Evolutionary conservation across 2,329 filamentous ascomycete genomes (phyloP), one percentile per base, ranked within the genome.

Genomic region (Raffaelea deltoideospora): DNA sequence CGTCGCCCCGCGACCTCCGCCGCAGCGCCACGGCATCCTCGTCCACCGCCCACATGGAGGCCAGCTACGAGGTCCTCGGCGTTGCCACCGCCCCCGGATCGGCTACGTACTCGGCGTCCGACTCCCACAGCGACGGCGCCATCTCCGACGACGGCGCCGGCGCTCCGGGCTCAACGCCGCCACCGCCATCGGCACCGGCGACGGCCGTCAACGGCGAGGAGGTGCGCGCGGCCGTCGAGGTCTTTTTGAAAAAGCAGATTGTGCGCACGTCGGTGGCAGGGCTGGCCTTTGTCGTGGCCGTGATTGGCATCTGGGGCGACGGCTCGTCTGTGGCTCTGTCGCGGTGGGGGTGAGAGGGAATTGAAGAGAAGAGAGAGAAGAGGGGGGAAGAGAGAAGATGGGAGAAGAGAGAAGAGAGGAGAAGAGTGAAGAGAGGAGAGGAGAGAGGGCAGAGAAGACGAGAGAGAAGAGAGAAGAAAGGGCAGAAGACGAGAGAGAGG

Each of bases 251-350:
- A 50, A 65, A 63, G 45, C 69, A 75, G 48, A 44, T 69, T 23
- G 59, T 69, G 10, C 64, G 70, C 51, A 69, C 69, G 9, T 61
- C 56, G 6, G 47, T 77, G 22, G 61, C 69, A 3, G 67, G 67
- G 4, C 39, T 72, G 31, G 73, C 65, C 4, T 78, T 79, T 53
- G 53, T 63, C 37, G 66, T 79, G 60, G 67, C 73, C 17, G 62
- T 79, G 15, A 56, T 79, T 26, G 75, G 75, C 14, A 69, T 79
- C 48, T 79, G 75, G 74, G 75, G 74, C 5, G 75, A 78, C 51
- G 71, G 72, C 20, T 60, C 41, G 34, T 44, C 41, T 23, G 18
- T 17, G 21, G 14, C 20, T 17, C 9, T 17, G 15, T 31, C 26
- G 11, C 3, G 18, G 30, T 8, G 15, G 29, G 29, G 15, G 15